Conservation (phyloP, 2,329 filamentous ascomycete species). For the Niveomyces coronatus region DNA sequence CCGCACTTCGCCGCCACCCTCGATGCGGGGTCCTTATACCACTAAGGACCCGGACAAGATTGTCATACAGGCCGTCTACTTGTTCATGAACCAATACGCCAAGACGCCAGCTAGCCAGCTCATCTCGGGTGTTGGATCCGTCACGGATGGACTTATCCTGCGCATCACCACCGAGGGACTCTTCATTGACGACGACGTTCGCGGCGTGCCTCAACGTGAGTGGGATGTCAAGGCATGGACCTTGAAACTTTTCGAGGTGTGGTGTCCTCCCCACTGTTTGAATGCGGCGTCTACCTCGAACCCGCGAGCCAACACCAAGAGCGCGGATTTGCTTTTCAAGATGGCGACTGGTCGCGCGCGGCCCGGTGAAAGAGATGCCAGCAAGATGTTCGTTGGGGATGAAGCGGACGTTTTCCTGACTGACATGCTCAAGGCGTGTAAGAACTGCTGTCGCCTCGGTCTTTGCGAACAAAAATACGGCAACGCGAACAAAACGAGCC, state of each 20-base stretch:
- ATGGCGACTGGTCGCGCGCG: constrained; percentile 36
- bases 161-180: constrained; percentile 88
- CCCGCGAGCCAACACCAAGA: constrained; percentile 29
- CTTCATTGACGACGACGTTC: constrained; percentile 94
- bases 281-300: constrained; percentile 28
- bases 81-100: constrained; percentile 81
- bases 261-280: constrained; percentile 58
- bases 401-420: constrained; percentile 56
- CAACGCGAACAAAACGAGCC: constrained; percentile 32
- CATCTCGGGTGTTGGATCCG: constrained; percentile 69
- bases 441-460: constrained; percentile 49
- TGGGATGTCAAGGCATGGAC: constrained; percentile 99
- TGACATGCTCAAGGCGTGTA: constrained; percentile 54
- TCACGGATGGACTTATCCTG: constrained; percentile 86
- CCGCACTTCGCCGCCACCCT: constrained; percentile 73
- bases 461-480: constrained; percentile 35
- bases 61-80: constrained; percentile 84
- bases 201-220: constrained; percentile 84
- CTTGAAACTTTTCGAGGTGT: constrained; percentile 83
- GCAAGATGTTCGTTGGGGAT: constrained; percentile 46
- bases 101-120: constrained; percentile 87
- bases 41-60: constrained; percentile 95
- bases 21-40: constrained; percentile 65
- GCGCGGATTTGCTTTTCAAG: constrained; percentile 36
- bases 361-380: constrained; percentile 36